Percentiles rank a stretch among this genome's conserved stretches.
These are phyloP conservation scores for Simplicillium sp. DNA, from an alignment of 2,329 filamentous ascomycete species.

Conservation along the genomic window DNA sequence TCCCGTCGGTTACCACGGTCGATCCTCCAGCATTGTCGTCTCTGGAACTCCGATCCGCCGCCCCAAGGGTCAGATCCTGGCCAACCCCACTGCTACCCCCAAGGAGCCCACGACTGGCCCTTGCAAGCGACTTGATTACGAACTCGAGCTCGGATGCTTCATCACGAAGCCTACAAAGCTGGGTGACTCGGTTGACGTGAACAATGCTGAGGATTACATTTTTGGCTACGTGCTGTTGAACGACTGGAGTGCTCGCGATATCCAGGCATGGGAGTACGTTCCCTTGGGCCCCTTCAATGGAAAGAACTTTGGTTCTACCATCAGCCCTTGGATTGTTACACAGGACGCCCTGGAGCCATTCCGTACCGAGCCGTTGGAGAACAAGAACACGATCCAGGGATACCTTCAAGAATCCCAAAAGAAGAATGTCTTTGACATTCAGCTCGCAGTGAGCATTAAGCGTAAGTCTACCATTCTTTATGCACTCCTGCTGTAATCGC, in stretches of 20 bases:
- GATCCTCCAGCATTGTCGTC: conserved; percentile 65
- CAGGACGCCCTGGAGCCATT: conserved; percentile 41
- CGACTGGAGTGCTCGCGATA: conserved; percentile 55
- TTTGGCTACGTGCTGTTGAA: conserved; percentile 62
- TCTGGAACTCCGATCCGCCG: conserved; percentile 65
- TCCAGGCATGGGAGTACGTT: conserved; percentile 52
- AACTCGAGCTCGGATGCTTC: conserved; percentile 71
- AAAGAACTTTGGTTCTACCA: conserved; percentile 51
- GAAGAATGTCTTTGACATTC: conserved; percentile 24
- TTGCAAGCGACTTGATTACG: conserved; percentile 58
- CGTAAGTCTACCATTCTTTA: conserved; percentile 22
- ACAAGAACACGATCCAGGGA: conserved; percentile 22
- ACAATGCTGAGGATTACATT: conserved; percentile 58
- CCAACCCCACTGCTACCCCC: conserved; percentile 35
- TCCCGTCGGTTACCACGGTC: conserved; percentile 73
- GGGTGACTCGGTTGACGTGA: conserved; percentile 56
- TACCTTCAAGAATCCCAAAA: conserved; percentile 46
- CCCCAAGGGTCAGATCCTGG: conserved; percentile 64
- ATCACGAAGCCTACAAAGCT: conserved; percentile 56
- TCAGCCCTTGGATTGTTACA: conserved; percentile 54
- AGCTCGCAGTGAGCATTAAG: conserved; percentile 27
- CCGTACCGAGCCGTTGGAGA: conserved; percentile 14
- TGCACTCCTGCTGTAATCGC: neutral
- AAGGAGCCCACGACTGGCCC: conserved; percentile 49
- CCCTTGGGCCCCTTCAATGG: conserved; percentile 53